Percentiles rank a stretch among this genome's conserved stretches.
Conservation (phyloP, 2,329 filamentous ascomycete species). For the Fonsecaea pugnacius region DNA sequence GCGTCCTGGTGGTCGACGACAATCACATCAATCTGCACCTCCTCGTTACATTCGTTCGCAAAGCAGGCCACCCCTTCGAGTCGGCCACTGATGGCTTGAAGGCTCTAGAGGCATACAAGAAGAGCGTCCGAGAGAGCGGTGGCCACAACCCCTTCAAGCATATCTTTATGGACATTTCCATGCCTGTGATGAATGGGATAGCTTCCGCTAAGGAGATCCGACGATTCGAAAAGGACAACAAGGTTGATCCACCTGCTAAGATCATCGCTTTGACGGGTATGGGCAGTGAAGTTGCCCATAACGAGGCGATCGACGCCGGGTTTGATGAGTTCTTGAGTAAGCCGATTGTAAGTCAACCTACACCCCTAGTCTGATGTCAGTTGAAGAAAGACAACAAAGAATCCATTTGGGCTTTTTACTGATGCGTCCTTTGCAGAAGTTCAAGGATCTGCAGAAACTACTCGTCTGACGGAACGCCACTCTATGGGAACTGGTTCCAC, state of each 20-base stretch:
- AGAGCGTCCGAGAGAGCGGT: slow-evolving; percentile 38
- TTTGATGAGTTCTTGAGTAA: slow-evolving; percentile 55
- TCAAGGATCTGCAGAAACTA: slow-evolving; percentile 29
- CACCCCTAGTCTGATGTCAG: background rate
- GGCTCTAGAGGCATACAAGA: slow-evolving; percentile 47
- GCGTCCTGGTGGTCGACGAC: slow-evolving; percentile 52
- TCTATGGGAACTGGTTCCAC: background rate
- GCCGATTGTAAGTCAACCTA: slow-evolving; percentile 42
- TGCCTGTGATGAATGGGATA: slow-evolving; percentile 56
- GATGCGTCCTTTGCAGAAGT: slow-evolving; percentile 22
- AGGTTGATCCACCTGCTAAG: slow-evolving; percentile 41
- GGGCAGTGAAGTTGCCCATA: slow-evolving; percentile 48
- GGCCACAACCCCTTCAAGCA: slow-evolving; percentile 47
- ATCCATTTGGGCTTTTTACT: background rate
- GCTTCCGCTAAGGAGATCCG: slow-evolving; percentile 54
- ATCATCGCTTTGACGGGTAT: slow-evolving; percentile 54
- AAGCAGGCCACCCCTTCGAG: slow-evolving; percentile 43
- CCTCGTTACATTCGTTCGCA: slow-evolving; percentile 51
- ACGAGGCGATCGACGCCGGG: slow-evolving; percentile 49
- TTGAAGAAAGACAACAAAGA: background rate
- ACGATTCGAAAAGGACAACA: slow-evolving; percentile 45
- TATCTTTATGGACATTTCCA: slow-evolving; percentile 55
- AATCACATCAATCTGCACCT: slow-evolving; percentile 53
- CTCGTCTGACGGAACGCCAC: slow-evolving; percentile 17
- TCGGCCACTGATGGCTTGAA: slow-evolving; percentile 50